Conservation (phyloP, 176 grass and related monocot genomes). For the Aegilops umbellulata region DNA sequence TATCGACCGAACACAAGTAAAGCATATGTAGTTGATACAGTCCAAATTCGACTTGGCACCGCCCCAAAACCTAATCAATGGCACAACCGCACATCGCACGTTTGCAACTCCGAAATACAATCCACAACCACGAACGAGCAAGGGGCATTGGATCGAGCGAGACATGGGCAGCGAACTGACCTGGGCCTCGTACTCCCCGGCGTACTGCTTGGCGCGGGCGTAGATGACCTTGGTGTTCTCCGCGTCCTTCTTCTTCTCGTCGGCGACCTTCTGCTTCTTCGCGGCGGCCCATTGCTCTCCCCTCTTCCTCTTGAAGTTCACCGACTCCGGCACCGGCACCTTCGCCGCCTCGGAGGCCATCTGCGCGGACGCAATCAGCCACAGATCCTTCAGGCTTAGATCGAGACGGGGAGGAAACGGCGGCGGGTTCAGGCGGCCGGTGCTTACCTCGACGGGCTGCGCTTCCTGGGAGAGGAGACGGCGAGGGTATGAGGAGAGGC, state of each 20-base stretch:
- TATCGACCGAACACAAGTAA: background rate
- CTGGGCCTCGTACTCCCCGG: constrained; percentile 71
- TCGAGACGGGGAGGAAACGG: background rate
- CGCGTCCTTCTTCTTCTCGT: constrained; percentile 44
- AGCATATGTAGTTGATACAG: background rate
- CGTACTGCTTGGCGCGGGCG: constrained; percentile 60
- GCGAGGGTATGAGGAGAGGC: background rate
- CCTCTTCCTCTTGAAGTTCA: constrained; percentile 70
- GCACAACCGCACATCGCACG: background rate
- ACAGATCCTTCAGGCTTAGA: background rate
- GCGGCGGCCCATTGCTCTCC: constrained; percentile 60
- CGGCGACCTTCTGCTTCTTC: constrained; percentile 57
- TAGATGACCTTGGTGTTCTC: constrained; percentile 66
- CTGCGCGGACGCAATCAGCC: background rate
- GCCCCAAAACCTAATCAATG: background rate
- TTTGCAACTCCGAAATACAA: background rate
- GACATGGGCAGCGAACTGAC: constrained; percentile 18
- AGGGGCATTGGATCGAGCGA: background rate
- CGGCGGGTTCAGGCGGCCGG: background rate
- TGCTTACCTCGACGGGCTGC: constrained; percentile 33
- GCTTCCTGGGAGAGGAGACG: background rate
- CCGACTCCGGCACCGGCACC: constrained; percentile 66
- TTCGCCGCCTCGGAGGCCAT: constrained; percentile 60
- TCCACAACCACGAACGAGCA: background rate
- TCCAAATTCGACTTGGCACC: background rate